Percentiles rank a stretch among this genome's conserved stretches.
Conservation (phyloP, 306 rosid genomes). For the Lathyrus tuberosus region DNA sequence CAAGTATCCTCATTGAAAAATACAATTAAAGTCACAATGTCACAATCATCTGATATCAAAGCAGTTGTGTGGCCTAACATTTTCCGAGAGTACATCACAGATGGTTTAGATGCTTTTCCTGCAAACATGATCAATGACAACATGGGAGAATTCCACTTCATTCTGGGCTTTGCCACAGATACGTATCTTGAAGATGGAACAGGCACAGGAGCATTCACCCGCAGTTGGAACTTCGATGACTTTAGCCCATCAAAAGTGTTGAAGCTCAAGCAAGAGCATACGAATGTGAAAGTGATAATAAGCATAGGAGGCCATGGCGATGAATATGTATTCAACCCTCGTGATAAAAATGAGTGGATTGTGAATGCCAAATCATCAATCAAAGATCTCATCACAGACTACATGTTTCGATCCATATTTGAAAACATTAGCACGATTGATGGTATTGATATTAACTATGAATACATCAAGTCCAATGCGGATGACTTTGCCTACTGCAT, state of each 20-base stretch:
- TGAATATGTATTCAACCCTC: background rate
- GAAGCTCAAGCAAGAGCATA: background rate
- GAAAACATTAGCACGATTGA: background rate
- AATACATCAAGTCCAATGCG: background rate
- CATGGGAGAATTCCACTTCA: no score
- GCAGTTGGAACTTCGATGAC: background rate
- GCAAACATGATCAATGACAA: no score
- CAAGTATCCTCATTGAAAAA: no score
- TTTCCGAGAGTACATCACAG: no score
- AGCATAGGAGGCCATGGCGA: background rate
- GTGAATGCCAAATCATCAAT: background rate
- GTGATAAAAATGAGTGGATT: no score
- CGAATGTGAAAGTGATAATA: background rate
- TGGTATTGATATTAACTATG: constrained; percentile 6
- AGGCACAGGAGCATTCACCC: background rate
- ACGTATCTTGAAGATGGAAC: no score
- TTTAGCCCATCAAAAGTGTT: no score
- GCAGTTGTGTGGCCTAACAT: no score
- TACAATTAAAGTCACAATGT: no score
- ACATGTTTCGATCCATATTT: fast-evolving
- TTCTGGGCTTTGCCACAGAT: no score
- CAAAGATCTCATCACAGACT: background rate
- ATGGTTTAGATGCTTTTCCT: no score
- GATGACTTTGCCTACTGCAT: background rate
- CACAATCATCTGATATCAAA: no score